Evolutionary conservation across 2,329 filamentous ascomycete species (phyloP).

Genomic region (Bimuria novae-zelandiae): DNA sequence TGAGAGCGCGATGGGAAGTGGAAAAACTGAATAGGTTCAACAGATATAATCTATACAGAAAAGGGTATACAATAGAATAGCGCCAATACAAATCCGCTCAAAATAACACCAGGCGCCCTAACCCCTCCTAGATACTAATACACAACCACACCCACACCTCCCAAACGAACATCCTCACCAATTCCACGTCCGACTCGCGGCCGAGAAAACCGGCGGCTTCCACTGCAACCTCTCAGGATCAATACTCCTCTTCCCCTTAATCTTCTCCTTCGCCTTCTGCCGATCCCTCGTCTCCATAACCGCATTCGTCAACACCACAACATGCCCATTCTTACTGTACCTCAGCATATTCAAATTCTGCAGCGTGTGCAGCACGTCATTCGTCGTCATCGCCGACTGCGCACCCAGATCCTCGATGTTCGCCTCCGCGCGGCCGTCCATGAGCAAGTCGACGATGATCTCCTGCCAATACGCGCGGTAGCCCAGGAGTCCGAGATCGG

Average conservation of each 20-base stretch:
- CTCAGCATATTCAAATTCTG: slow-evolving; percentile 94
- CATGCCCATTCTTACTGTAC: slow-evolving; percentile 95
- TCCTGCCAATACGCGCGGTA: slow-evolving; percentile 99
- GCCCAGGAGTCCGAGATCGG: slow-evolving; percentile 87
- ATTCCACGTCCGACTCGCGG: slow-evolving; percentile 89
- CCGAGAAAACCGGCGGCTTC: slow-evolving; percentile 95
- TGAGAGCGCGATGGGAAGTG: too few species aligned
- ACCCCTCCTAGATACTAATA: background rate
- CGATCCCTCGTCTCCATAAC: slow-evolving; percentile 71
- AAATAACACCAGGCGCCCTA: too few species aligned
- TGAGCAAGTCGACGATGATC: slow-evolving; percentile 84
- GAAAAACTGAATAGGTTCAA: too few species aligned
- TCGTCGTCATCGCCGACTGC: slow-evolving; percentile 90
- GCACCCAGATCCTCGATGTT: slow-evolving; percentile 85
- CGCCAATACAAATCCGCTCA: too few species aligned
- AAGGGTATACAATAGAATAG: too few species aligned
- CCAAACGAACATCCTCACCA: slow-evolving; percentile 61
- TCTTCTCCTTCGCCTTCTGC: slow-evolving; percentile 77
- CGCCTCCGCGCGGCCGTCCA: slow-evolving; percentile 69
- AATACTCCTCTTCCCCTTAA: slow-evolving; percentile 77
- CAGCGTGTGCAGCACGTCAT: slow-evolving; percentile 92
- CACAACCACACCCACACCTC: background rate
- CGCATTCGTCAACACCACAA: slow-evolving; percentile 87
- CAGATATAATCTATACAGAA: too few species aligned
- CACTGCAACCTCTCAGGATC: slow-evolving; percentile 81